A percentile compares a stretch with the other conserved stretches of the same genome.
Conservation (phyloP, 257 asterid genomes). For the Capsicum pubescens region DNA sequence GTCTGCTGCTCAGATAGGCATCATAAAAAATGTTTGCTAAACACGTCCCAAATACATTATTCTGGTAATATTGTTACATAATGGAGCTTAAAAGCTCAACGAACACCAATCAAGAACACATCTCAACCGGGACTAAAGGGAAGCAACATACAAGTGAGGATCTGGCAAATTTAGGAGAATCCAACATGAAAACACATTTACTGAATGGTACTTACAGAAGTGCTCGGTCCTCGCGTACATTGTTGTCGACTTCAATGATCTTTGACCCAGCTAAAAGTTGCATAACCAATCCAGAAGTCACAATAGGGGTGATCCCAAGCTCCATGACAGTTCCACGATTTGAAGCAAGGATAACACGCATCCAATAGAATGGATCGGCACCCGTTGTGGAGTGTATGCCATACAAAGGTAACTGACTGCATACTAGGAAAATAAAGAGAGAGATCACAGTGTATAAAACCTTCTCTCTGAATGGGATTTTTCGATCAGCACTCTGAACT, state of each 20-base stretch:
- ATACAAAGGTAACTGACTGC: slow-evolving; percentile 85
- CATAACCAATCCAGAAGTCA: slow-evolving; percentile 84
- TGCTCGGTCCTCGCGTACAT: slow-evolving; percentile 87
- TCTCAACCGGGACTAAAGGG: not conserved
- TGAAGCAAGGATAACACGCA: slow-evolving; percentile 93
- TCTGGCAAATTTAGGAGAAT: not conserved
- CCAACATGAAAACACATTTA: not conserved
- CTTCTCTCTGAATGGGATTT: slow-evolving; percentile 85
- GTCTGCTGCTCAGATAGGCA: not conserved
- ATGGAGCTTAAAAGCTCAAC: not conserved
- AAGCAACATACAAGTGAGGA: not conserved
- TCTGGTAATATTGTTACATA: not conserved
- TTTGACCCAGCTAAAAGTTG: slow-evolving; percentile 85
- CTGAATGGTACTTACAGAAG: slow-evolving; percentile 60
- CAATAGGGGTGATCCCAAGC: slow-evolving; percentile 88
- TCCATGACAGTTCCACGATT: slow-evolving; percentile 91
- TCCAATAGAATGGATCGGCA: slow-evolving; percentile 91
- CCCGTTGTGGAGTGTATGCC: slow-evolving; percentile 93
- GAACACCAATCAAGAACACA: not conserved
- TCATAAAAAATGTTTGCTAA: not conserved
- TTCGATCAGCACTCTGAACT: slow-evolving; percentile 85
- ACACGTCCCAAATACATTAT: not conserved
- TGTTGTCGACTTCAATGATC: slow-evolving; percentile 85
- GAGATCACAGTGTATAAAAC: slow-evolving; percentile 82
- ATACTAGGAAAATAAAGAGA: slow-evolving; percentile 76